Evolutionary conservation across 257 asterid genomes (phyloP).

Genomic region (Verbena officinalis): DNA sequence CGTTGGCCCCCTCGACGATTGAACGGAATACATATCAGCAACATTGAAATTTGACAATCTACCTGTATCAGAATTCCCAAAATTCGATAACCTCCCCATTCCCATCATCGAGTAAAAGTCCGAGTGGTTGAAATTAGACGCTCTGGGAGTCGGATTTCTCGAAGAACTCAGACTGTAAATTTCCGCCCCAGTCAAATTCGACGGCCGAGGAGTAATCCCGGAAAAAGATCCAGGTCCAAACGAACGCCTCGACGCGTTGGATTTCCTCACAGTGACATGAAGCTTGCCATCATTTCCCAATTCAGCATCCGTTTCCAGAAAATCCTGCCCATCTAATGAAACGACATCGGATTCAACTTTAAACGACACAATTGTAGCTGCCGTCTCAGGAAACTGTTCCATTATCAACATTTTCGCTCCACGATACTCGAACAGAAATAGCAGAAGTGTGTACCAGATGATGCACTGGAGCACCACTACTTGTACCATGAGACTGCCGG

Average conservation of each 20-base stretch:
- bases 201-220: slow-evolving; percentile 54
- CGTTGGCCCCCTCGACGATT: slow-evolving; percentile 89
- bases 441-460: slow-evolving; percentile 82
- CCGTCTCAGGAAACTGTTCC: slow-evolving; percentile 92
- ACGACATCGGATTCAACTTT: slow-evolving; percentile 95
- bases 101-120: slow-evolving; percentile 70
- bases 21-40: slow-evolving; percentile 82
- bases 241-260: slow-evolving; percentile 85
- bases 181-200: slow-evolving; percentile 57
- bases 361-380: slow-evolving; percentile 83
- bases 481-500: slow-evolving; percentile 83
- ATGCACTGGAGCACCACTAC: slow-evolving; percentile 88
- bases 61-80: slow-evolving; percentile 74
- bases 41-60: slow-evolving; percentile 73
- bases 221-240: slow-evolving; percentile 45
- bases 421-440: slow-evolving; percentile 79
- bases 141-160: slow-evolving; percentile 56
- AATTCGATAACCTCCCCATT: slow-evolving; percentile 78
- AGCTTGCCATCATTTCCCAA: slow-evolving; percentile 88
- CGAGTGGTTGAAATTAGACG: slow-evolving; percentile 54
- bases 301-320: slow-evolving; percentile 86
- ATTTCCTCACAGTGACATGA: slow-evolving; percentile 80
- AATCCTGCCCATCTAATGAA: slow-evolving; percentile 93
- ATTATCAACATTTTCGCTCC: slow-evolving; percentile 83
- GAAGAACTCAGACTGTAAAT: slow-evolving; percentile 64